Evolutionary conservation across 306 rosid species (phyloP).

Genomic region (Quillaja saponaria): DNA sequence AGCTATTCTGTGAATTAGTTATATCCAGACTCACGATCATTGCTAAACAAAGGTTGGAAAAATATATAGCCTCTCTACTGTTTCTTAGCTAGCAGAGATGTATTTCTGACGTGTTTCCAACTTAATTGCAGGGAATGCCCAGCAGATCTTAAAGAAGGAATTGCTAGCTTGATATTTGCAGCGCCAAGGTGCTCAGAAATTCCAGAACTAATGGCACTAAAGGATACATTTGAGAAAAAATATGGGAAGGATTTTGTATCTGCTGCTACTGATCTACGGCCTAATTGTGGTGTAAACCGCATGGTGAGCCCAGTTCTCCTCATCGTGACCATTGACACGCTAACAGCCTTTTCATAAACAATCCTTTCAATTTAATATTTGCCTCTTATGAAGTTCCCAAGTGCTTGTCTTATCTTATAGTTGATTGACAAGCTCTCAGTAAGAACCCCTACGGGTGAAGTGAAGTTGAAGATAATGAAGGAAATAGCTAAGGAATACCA

Average conservation of each 20-base stretch:
- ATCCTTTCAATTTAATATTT: not conserved
- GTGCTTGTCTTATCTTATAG: constrained; percentile 38
- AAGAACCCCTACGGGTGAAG: constrained; percentile 73
- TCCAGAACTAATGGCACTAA: constrained; percentile 73
- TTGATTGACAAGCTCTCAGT: constrained; percentile 96
- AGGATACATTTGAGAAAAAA: constrained; percentile 82
- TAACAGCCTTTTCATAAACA: too few relatives aligned
- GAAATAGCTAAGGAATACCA: constrained; percentile 91
- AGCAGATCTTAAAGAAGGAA: constrained; percentile 93
- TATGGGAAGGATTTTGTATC: constrained; percentile 90
- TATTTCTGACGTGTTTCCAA: constrained; percentile 30
- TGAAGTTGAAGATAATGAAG: constrained; percentile 78
- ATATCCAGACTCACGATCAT: constrained; percentile 84
- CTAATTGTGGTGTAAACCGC: constrained; percentile 89
- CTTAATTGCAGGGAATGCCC: constrained; percentile 78
- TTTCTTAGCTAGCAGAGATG: constrained; percentile 2
- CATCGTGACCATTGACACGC: not conserved
- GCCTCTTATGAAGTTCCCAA: not conserved
- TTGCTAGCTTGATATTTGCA: constrained; percentile 86
- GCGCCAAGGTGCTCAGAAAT: constrained; percentile 95
- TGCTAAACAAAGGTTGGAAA: constrained; percentile 74
- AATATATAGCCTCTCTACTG: not conserved
- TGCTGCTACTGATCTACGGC: constrained; percentile 90
- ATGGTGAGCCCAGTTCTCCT: constrained; percentile 40
- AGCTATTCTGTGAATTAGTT: constrained; percentile 85